Conservation (phyloP, 1,139 yeast species). For the Scheffersomyces cryptocercus region DNA sequence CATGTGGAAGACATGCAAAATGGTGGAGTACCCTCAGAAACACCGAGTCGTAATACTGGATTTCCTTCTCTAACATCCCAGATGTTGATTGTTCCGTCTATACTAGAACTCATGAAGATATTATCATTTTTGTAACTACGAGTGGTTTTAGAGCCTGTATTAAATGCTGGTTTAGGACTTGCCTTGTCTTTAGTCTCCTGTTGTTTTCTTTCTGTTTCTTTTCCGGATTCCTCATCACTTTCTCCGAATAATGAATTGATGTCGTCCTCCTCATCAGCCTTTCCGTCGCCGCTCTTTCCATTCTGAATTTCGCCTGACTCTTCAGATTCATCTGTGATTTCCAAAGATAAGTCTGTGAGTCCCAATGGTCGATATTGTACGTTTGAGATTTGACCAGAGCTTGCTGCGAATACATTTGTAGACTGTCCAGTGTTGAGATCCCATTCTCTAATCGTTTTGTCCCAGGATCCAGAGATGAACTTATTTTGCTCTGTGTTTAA, state of each 20-base stretch:
- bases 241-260: constrained; percentile 82
- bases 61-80: constrained; percentile 73
- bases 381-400: constrained; percentile 78
- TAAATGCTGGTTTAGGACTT: constrained; percentile 6
- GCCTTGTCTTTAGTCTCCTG: constrained; percentile 23
- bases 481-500: constrained; percentile 61
- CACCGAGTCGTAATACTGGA: constrained; percentile 55
- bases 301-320: constrained; percentile 2
- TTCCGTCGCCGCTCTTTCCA: constrained; percentile 4
- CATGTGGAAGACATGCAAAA: constrained; percentile 96
- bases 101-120: constrained; percentile 75
- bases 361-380: constrained; percentile 79
- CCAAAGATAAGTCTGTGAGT: constrained; percentile 38
- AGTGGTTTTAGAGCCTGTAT: constrained; percentile 6
- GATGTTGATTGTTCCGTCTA: constrained; percentile 78
- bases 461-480: constrained; percentile 90
- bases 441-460: constrained; percentile 76
- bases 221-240: constrained; percentile 57
- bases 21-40: constrained; percentile 76
- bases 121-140: constrained; percentile 44
- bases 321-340: constrained; percentile 13
- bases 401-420: constrained; percentile 47
- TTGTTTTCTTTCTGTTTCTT: constrained; percentile 10
- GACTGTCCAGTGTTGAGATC: constrained; percentile 76
- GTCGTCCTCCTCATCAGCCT: constrained; percentile 42